Base-by-base conservation (phyloP, 75 land plant species). In the Cunninghamia lanceolata region DNA sequence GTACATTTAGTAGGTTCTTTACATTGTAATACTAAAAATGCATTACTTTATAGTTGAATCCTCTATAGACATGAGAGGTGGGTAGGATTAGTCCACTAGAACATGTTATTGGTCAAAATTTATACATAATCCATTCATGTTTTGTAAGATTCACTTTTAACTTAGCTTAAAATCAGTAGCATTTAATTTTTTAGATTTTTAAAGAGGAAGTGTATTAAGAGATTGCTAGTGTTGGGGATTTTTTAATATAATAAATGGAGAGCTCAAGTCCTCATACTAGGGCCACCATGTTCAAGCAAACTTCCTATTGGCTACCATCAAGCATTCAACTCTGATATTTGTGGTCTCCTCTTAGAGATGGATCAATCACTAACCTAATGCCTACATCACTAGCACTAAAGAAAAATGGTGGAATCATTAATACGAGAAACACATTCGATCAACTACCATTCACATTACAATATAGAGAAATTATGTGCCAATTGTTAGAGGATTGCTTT, bases 391-490 rank as follows among this genome's bases (percentile, higher is more conserved):
- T 77, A 13, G 74, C 81, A n/a, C 74, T 96, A 79, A 98, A 96
- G 95, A 98, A 93, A 87, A 94, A 82, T 88, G 93, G 94, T 56
- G 98, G 93, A 54, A 96, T 90, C 83, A 84, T 98, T 34, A 91
- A 98, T 89, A 45, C 91, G 53, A 94, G 93, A 83, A 96, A 94
- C 85, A 82, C 54, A 25, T 91, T 90, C 89, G 99, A 32, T 92
- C 94, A 19, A 95, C 99, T 85, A 95, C 96, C 71, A 94, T 98
- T 85, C 99, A 98, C 75, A 90, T 96, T 88, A 96, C 98, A 71
- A 93, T 90, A 43, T 98, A 98, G 99, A 94, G 99, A 75, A 98
- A 98, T 86, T 96, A 98, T 83, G 89, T 96, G 54, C 98, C 99
- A 14, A 95, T 98, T 82, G 94, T 98, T 45, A 95, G 85, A 86